Base-by-base conservation (phyloP, 257 asterid genomes). In the Handroanthus guayacan region DNA sequence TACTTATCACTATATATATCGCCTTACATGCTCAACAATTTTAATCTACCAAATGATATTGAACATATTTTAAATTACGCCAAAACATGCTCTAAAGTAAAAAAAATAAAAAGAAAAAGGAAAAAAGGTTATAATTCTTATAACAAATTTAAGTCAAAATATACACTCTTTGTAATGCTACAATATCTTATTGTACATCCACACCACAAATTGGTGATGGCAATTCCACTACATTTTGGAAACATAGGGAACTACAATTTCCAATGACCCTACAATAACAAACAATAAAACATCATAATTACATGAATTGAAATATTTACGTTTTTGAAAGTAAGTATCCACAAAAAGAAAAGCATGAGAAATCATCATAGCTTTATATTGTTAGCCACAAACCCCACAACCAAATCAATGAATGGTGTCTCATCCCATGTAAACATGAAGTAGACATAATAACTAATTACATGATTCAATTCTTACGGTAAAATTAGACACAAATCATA, bases 331-430 rank as follows among this genome's bases (percentile, higher is more conserved):
- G 16, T 16, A n/a, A 62, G 65, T 56, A 11, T 48, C 43, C 69
- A 52, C 37, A 64, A 0, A 62, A 54, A 25, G 31, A 41, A 80
- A n/a, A 17, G 14, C 62, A 56, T 18, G 39, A 55, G 79, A 31
- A 45, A 66, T 75, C 55, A 70, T 58, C 4, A 52, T 43, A 57
- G 74, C 39, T 75, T 25, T 38, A 69, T 77, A 63, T 18, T 69
- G 80, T 43, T 64, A 54, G 75, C 78, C 72, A 83, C 72, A 75
- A 75, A 10, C 6, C 44, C 65, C 77, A 77, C 80, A 79, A 79
- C 67, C 47, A 82, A 75, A 75, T 79, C 66, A 34, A 16, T 4
- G 25, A 51, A 70, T 77, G 79, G 58, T 67, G 82, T 72, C 74
- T 54, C 45, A 50, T 78, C 77, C 43, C 38, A 68, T 56, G 67